These are phyloP conservation scores for Chloropicon primus DNA, from an alignment of 139 green algal species.

Conservation along the genomic window DNA sequence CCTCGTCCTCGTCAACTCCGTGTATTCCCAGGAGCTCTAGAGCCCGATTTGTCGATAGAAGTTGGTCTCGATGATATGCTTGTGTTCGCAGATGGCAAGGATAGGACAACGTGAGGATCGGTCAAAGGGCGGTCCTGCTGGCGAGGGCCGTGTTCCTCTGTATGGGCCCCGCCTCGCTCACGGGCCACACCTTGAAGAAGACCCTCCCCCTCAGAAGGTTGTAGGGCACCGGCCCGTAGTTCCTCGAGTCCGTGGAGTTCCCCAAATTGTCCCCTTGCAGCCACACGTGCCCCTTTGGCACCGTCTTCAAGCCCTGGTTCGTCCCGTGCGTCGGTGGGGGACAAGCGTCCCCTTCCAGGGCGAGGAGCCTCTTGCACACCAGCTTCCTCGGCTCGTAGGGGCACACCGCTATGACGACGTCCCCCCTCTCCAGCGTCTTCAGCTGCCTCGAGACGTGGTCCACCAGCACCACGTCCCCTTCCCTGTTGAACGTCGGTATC, in stretches of 20 bases:
- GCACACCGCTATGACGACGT: slow-evolving; percentile 51
- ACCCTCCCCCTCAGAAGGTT: slow-evolving; percentile 43
- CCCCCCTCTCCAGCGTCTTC: slow-evolving; percentile 18
- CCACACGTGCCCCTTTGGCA: slow-evolving; percentile 58
- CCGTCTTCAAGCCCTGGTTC: not conserved
- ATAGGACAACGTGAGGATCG: too few species aligned
- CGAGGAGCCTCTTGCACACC: slow-evolving; percentile 60
- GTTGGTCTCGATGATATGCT: too few species aligned
- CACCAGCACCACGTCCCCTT: slow-evolving; percentile 52
- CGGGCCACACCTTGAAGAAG: slow-evolving; percentile 12
- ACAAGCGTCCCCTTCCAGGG: slow-evolving; percentile 33
- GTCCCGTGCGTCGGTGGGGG: slow-evolving; percentile 2
- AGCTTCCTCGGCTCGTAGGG: slow-evolving; percentile 44
- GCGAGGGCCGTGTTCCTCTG: too few species aligned
- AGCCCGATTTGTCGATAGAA: too few species aligned
- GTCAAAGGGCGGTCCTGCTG: too few species aligned
- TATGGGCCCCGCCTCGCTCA: not conserved
- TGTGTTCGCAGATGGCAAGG: too few species aligned
- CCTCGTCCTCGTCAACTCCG: too few species aligned
- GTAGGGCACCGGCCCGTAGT: slow-evolving; percentile 62
- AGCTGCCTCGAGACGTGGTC: slow-evolving; percentile 34
- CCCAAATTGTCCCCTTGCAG: slow-evolving; percentile 58
- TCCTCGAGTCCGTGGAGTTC: slow-evolving; percentile 59
- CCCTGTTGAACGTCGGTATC: slow-evolving; percentile 60
- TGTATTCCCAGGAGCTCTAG: too few species aligned